Evolutionary conservation across 2,329 filamentous ascomycete genomes (phyloP), one percentile per base, ranked within the genome.

Genomic region (Atkinsonella hypoxylon): DNA sequence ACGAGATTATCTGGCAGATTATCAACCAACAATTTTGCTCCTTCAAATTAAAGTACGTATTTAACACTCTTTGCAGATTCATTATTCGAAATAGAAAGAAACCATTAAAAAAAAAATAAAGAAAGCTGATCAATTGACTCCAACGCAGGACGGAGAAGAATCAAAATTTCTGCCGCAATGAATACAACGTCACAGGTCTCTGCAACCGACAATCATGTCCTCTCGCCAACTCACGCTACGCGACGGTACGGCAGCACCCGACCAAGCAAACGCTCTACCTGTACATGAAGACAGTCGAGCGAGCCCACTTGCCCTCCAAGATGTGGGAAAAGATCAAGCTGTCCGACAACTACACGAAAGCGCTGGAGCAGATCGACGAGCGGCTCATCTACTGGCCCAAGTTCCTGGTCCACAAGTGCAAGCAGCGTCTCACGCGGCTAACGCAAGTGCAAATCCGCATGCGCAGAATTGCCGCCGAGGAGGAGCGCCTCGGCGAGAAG

Each of bases 1-100:
- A 97, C 75, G 91, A 97, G 70, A 94, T 97, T 57, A 85, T 97
- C 56, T 98, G 93, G 93, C 83, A 90, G 67, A 87, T 96, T 52
- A 95, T 96, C 59, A 94, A 95, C 70, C 87, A 93, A 70, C 87
- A 91, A 65, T 94, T 93, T 67, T 97, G 93, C 74, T 84, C 86
- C 48, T 97, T 90, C 76, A 96, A 96, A 66, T 76, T 97, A 58
- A 95, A 95, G 82, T 89, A 71, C 59, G 79, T 60, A 6, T 6
- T n/a, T 26, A 4, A 4, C 7, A 8, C 26, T 26, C 26, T 26
- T 1, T 26, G 8, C 4, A 26, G 26, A 3, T 4, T 8, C 7
- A 4, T 22, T 26, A 26, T 26, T 6, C 6, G 22, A 26, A 26
- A 26, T 26, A 26, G 22, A 6, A 26, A 26, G 6, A 26, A 26